Evolutionary conservation across 2,329 filamentous ascomycete genomes (phyloP).

Genomic region (Sporothrix euskadiensis): DNA sequence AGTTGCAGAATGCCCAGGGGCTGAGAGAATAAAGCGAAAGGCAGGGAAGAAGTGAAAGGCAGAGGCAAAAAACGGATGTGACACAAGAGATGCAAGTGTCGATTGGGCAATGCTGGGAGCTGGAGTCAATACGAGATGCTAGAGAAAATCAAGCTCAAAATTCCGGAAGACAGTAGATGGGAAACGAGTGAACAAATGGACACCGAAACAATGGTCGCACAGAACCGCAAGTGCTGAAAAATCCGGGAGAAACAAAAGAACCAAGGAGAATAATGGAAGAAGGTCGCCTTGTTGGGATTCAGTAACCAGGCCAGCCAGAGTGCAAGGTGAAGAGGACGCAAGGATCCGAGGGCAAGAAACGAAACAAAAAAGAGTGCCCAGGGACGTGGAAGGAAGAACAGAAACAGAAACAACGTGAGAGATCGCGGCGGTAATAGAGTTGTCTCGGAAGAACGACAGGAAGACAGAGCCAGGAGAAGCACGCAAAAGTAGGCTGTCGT

Average conservation of each 20-base stretch:
- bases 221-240: slow-evolving; percentile 6
- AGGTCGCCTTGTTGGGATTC: neutral
- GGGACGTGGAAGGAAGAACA: neutral
- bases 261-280: neutral
- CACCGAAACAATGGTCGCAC: slow-evolving; percentile 18
- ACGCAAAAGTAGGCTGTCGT: neutral
- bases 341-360: neutral
- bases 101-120: neutral
- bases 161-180: neutral
- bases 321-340: neutral
- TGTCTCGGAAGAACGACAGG: neutral
- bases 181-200: neutral
- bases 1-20: neutral
- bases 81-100: neutral
- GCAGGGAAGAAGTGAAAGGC: neutral
- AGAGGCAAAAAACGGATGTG: neutral
- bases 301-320: neutral
- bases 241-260: neutral
- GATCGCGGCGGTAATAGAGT: neutral
- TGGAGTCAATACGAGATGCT: slow-evolving; percentile 2
- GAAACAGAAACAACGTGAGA: neutral
- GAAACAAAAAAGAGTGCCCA: neutral
- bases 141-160: neutral
- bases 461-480: neutral
- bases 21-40: neutral